phyloP scores from a whole-genome alignment of 2,329 filamentous ascomycete genomes.

The Clarireedia homoeocarpa region DNA sequence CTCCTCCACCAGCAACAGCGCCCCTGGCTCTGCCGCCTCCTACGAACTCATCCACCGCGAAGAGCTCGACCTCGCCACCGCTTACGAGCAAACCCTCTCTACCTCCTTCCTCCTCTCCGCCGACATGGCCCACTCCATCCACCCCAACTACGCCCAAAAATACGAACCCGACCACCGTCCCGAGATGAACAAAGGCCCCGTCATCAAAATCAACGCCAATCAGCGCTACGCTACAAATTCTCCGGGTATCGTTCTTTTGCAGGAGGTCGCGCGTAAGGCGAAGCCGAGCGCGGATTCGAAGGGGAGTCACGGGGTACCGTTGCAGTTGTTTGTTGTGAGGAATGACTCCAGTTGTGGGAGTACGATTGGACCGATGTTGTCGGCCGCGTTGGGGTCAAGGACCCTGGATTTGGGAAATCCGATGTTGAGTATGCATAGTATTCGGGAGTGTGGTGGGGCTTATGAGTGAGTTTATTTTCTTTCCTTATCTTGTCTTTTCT shows the following conservation, averaged over 20 bases:
- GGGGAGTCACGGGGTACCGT: constrained; percentile 61
- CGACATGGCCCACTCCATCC: constrained; percentile 94
- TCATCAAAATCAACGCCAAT: constrained; percentile 98
- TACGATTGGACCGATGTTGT: constrained; percentile 96
- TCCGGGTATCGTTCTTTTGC: constrained; percentile 84
- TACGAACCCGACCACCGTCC: constrained; percentile 88
- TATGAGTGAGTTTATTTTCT: constrained; percentile 75
- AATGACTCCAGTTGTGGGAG: constrained; percentile 93
- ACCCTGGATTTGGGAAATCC: constrained; percentile 92
- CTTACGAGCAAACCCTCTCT: constrained; percentile 86
- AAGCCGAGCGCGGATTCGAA: constrained; percentile 39
- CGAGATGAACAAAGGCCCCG: constrained; percentile 91
- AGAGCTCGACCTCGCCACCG: constrained; percentile 56
- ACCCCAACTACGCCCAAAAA: constrained; percentile 89
- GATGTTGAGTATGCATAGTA: constrained; percentile 79
- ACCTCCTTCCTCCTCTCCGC: constrained; percentile 91
- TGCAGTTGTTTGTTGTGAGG: constrained; percentile 92
- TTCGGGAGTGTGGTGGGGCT: constrained; percentile 83
- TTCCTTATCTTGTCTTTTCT: background rate
- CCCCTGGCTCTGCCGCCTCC: constrained; percentile 48
- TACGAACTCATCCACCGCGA: constrained; percentile 49
- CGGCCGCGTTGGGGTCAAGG: constrained; percentile 74
- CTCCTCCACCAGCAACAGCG: constrained; percentile 31
- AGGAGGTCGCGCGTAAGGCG: constrained; percentile 66
- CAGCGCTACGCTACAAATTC: constrained; percentile 95